phyloP scores from a whole-genome alignment of 2,329 filamentous ascomycete genomes.

The Trichoderma breve region DNA sequence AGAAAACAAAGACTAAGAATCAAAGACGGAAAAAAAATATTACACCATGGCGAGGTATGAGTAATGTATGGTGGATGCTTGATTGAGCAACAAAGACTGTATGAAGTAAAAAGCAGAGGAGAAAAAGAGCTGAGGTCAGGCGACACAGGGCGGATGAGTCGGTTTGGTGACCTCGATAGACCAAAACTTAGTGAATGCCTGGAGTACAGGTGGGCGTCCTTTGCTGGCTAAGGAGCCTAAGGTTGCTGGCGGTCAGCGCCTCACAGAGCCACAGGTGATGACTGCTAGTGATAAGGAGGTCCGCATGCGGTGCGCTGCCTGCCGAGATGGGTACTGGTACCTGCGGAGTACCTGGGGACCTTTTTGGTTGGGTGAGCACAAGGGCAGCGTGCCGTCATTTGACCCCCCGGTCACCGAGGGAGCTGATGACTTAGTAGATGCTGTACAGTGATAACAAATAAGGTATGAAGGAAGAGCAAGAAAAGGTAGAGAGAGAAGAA shows the following conservation, averaged over 20 bases:
- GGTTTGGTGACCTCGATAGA: conserved; percentile 20
- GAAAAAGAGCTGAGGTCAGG: conserved; percentile 17
- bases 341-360: neutral
- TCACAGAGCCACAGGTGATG: conserved; percentile 10
- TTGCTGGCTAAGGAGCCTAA: conserved; percentile 14
- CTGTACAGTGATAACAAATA: neutral
- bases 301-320: conserved; percentile 15
- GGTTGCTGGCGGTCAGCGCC: conserved; percentile 16
- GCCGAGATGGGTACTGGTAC: conserved; percentile 1
- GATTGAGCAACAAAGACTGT: neutral
- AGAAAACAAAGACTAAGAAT: neutral
- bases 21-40: neutral
- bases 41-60: neutral
- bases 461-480: neutral
- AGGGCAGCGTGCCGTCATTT: conserved; percentile 12
- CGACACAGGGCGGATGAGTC: conserved; percentile 22
- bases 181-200: conserved; percentile 21
- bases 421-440: neutral
- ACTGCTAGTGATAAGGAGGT: conserved; percentile 7
- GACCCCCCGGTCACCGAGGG: conserved; percentile 2
- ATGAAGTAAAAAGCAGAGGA: neutral
- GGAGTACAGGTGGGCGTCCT: conserved; percentile 6
- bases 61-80: conserved; percentile 8
- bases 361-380: conserved; percentile 1
- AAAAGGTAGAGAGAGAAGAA: neutral